Evolutionary conservation across 2,329 filamentous ascomycete genomes (phyloP), one percentile per base, ranked within the genome.

Genomic region (Sarocladiaceae sp.): DNA sequence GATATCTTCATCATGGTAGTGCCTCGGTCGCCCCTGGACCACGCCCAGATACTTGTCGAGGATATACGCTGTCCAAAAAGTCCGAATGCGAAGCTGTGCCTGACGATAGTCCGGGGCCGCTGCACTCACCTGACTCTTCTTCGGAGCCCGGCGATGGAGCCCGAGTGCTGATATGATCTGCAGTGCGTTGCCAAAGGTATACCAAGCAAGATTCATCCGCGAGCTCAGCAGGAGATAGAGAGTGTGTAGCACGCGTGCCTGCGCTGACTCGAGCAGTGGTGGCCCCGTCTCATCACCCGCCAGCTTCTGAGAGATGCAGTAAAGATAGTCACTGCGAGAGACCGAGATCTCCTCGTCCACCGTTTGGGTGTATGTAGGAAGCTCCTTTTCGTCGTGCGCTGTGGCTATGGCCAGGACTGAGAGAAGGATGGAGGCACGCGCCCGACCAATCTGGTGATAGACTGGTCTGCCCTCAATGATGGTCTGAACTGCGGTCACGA

Each of bases 1-100:
- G 42, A 83, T 80, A 45, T 82, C 78, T 34, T 82, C 78, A 39
- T 83, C 77, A 47, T 80, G 80, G 40, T 83, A 76, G 2, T 78
- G 69, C n/a, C 74, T 61, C 1, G 81, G 80, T 16, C 80, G 66
- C 2, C 80, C 80, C 9, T 83, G 68, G 41, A 78, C 74, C 15
- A 76, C 74, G 45, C 78, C 79, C 11, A 85, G 66, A 48, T 84
- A 83, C 42, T 75, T 79, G 53, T 84, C 79, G 3, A 84, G 60
- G 12, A 71, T 76, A 53, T 83, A 84, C 0, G 76, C 74, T 24
- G 74, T 77, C 81, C 80, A 84, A 43, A 85, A 83, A 0, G 78
- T 67, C 1, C 67, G 55, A 16, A 62, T 59, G 1, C 66, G 60
- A 42, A 62, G 66, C 45, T 70, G 64, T 0, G 58, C 44, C 26